phyloP scores from a whole-genome alignment of 2,329 filamentous ascomycete genomes.

The Dactylellina parvicollis region DNA sequence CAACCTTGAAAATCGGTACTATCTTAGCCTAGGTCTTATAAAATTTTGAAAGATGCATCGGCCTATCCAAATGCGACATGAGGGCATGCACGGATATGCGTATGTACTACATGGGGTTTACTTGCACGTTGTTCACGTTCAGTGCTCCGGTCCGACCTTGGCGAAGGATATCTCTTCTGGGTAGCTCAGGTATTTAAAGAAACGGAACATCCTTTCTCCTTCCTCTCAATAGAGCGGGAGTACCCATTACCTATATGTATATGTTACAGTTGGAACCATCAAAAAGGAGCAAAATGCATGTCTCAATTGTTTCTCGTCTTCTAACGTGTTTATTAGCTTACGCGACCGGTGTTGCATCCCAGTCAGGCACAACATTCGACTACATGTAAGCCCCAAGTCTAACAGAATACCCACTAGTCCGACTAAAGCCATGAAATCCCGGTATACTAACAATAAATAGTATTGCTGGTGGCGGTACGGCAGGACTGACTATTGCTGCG shows the following conservation, averaged over 20 bases:
- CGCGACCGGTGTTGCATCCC: conserved; percentile 18
- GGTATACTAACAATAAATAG: conserved; percentile 45
- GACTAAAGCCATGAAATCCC: background rate
- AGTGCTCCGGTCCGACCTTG: too few relatives aligned
- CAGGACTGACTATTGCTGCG: conserved; percentile 58
- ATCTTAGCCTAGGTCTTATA: too few relatives aligned
- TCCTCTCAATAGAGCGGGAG: background rate
- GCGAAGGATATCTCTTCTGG: background rate
- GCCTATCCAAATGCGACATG: background rate
- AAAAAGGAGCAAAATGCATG: conserved; percentile 15
- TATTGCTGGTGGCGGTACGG: conserved; percentile 59
- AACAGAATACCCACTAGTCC: too few relatives aligned
- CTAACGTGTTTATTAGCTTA: conserved; percentile 2
- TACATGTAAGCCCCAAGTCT: conserved; percentile 34
- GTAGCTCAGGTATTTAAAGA: background rate
- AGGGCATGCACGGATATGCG: background rate
- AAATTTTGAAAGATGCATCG: background rate
- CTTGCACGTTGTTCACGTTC: too few relatives aligned
- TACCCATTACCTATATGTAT: background rate
- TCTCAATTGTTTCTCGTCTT: conserved; percentile 12
- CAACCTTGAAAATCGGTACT: background rate
- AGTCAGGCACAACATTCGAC: conserved; percentile 27
- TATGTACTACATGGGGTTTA: background rate
- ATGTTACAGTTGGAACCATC: too few relatives aligned
- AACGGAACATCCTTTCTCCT: conserved; percentile 28